Conservation (phyloP, 176 grass and related monocot genomes). For the Musa beccarii region DNA sequence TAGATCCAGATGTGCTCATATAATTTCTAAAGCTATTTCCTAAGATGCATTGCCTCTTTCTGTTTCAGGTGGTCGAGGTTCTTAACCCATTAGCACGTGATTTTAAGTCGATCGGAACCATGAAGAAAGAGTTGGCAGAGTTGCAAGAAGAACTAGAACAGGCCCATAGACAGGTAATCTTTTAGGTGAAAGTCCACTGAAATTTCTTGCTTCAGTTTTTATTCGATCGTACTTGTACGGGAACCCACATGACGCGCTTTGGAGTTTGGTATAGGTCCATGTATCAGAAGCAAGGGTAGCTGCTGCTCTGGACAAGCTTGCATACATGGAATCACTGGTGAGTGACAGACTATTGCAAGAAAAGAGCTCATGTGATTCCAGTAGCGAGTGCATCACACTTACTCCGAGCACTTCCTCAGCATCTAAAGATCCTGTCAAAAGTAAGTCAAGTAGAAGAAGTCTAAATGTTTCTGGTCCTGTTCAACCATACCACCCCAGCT, state of each 20-base stretch:
- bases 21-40: neutral
- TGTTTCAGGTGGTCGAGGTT: constrained; percentile 72
- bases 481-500: constrained; percentile 53
- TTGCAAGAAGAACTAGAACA: constrained; percentile 58
- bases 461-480: constrained; percentile 78
- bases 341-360: constrained; percentile 47
- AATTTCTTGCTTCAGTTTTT: neutral
- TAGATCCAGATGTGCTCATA: too few relatives aligned
- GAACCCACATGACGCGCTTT: neutral
- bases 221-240: neutral
- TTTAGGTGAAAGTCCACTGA: neutral
- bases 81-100: constrained; percentile 85
- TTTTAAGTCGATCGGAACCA: constrained; percentile 75
- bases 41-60: neutral
- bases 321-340: constrained; percentile 72
- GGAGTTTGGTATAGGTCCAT: constrained; percentile 42
- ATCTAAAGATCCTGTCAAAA: constrained; percentile 7
- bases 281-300: constrained; percentile 65
- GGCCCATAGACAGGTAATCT: constrained; percentile 72
- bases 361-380: constrained; percentile 32
- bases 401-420: constrained; percentile 52
- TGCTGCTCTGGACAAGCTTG: constrained; percentile 62
- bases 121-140: constrained; percentile 82
- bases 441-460: constrained; percentile 25
- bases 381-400: constrained; percentile 25